Evolutionary conservation across 164 flowering plant genomes (phyloP).

Genomic region (Paratinospora sagittata): DNA sequence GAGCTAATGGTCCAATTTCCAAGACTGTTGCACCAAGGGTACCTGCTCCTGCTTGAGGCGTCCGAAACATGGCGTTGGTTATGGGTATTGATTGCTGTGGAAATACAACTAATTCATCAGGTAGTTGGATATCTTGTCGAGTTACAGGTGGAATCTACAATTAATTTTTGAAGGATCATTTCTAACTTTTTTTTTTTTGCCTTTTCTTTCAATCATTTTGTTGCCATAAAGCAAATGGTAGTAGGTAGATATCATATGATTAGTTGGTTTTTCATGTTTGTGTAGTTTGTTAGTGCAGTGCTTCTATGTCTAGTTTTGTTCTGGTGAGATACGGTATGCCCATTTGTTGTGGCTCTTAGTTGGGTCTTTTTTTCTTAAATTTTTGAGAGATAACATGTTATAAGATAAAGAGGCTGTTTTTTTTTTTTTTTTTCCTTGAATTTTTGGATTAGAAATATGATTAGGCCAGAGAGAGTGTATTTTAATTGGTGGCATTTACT

Average conservation of each 20-base stretch:
- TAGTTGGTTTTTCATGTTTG: background rate
- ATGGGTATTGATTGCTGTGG: background rate
- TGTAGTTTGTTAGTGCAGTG: background rate
- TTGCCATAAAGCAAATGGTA: slow-evolving; percentile 1
- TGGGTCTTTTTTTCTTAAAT: background rate
- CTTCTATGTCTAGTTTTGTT: background rate
- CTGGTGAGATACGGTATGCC: background rate
- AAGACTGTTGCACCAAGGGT: slow-evolving; percentile 34
- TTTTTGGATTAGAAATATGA: background rate
- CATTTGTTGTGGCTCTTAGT: background rate
- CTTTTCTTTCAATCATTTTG: background rate
- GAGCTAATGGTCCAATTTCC: slow-evolving; percentile 27
- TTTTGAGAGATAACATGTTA: slow-evolving; percentile 2
- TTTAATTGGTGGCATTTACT: background rate
- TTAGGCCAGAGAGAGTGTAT: background rate
- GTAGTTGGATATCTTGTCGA: background rate
- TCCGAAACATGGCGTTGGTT: background rate
- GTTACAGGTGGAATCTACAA: background rate
- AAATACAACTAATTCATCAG: background rate
- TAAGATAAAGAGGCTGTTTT: background rate
- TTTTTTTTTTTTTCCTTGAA: background rate
- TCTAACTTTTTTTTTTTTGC: background rate
- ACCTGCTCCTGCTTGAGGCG: slow-evolving; percentile 38
- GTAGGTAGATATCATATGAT: slow-evolving; percentile 2
- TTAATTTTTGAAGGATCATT: background rate